Base-by-base conservation (phyloP, 192 early-diverging fungal genomes). In the Coemansia sp. region DNA sequence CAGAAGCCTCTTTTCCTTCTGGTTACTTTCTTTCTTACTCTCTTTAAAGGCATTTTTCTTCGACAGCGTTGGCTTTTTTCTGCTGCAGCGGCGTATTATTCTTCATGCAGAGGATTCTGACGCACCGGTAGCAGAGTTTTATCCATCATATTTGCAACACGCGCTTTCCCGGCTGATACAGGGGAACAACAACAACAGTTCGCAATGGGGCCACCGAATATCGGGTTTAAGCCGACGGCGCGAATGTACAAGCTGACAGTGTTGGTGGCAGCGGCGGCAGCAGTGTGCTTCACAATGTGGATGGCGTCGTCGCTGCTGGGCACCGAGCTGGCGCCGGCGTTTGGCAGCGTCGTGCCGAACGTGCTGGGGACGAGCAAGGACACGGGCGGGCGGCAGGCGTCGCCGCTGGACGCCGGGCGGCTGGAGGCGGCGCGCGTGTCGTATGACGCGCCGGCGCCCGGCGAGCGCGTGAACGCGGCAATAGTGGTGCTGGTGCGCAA, bases 401-500 rank as follows among this genome's bases (percentile, higher is more conserved):
- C 5, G 9, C 15, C 48, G 29, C 50, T 69, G 27, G 23, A 34
- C 3, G 55, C 46, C 6, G 70, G 58, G 23, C 42, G 17, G 2
- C 43, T 65, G 3, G 55, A 52, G 19, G 45, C 60, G 3, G 71
- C 61, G 15, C 60, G 64, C 7, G 20, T 75, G 12, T 67, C 71
- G 11, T 75, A 64, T 45, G 64, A 75, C 39, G 34, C 27, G 39
- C 60, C 71, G n/a, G 71, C 60, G 0, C 39, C 51, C 1, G 71
- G 71, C 28, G 61, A 67, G 47, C 70, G 64, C 2, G 61, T 69
- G 20, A 84, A 84, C 36, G 86, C 76, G 23, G 83, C 81, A 3
- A 72, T 88, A 17, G 78, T 87, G 22, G 76, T 82, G 15, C 64
- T 90, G 14, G 83, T 85, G 36, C 66, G 84, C 53, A 88, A 90